phyloP scores from a whole-genome alignment of 345 rosid genomes.

The Gossypium herbaceum region DNA sequence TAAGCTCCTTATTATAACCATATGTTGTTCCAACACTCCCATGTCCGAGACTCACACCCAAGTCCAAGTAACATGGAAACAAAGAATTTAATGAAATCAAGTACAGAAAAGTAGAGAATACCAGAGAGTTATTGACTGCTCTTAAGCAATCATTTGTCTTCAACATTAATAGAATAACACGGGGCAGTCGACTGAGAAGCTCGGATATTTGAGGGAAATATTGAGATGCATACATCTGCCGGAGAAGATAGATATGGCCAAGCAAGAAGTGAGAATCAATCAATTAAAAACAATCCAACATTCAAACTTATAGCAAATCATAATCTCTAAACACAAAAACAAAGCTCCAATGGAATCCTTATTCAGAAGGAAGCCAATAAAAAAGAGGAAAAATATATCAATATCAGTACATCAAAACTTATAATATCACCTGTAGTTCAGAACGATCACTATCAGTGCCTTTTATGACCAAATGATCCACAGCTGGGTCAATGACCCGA shows the following conservation, averaged over 20 bases:
- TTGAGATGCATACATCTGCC: conserved; percentile 90
- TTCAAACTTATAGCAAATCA: conserved; percentile 5
- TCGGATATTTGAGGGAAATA: conserved; percentile 84
- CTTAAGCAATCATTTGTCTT: conserved; percentile 94
- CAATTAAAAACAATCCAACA: neutral
- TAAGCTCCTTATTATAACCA: neutral
- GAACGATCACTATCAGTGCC: conserved; percentile 66
- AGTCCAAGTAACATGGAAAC: neutral
- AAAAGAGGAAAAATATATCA: neutral
- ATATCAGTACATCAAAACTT: neutral
- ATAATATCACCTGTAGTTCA: conserved; percentile 65
- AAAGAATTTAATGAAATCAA: conserved; percentile 11
- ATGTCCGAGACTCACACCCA: neutral
- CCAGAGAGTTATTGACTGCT: conserved; percentile 78
- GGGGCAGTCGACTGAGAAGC: conserved; percentile 88
- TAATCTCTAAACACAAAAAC: neutral
- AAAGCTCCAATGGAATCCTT: neutral
- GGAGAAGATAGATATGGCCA: conserved; percentile 5
- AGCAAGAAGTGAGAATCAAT: conserved; percentile 1
- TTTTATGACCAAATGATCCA: conserved; percentile 83
- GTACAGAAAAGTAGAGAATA: conserved; percentile 20
- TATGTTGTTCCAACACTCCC: neutral
- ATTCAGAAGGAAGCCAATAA: neutral
- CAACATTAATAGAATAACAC: conserved; percentile 82
- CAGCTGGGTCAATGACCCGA: conserved; percentile 66